Evolutionary conservation across 768 basidiomycete species (phyloP).

Genomic region (Panus rudis): DNA sequence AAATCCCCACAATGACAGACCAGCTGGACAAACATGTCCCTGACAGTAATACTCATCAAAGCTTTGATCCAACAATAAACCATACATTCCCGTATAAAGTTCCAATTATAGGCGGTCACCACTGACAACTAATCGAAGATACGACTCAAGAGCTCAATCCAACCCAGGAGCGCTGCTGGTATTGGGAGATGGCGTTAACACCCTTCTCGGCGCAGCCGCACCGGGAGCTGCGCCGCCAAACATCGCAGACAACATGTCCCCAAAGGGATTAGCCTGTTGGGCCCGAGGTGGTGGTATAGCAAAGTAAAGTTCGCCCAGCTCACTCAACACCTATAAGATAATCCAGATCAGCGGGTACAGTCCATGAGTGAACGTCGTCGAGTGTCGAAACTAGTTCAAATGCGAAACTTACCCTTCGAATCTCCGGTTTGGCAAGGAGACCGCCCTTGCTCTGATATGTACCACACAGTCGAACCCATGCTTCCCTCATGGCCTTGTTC

Average conservation of each 20-base stretch:
- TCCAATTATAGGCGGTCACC: neutral
- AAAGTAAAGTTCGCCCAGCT: slow-evolving; percentile 75
- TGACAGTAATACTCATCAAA: too few species aligned
- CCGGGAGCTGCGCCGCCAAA: slow-evolving; percentile 63
- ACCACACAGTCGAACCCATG: slow-evolving; percentile 79
- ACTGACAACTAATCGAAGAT: too few species aligned
- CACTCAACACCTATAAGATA: slow-evolving; percentile 47
- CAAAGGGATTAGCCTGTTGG: slow-evolving; percentile 72
- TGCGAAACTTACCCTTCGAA: slow-evolving; percentile 48
- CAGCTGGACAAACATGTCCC: too few species aligned
- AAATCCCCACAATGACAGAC: too few species aligned
- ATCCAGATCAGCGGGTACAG: neutral
- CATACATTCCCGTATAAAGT: neutral
- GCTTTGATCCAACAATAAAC: too few species aligned
- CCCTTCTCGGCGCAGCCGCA: slow-evolving; percentile 29
- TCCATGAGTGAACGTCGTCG: neutral
- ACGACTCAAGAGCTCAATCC: too few species aligned
- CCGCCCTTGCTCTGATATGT: slow-evolving; percentile 76
- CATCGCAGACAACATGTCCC: slow-evolving; percentile 83
- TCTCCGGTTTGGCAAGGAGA: slow-evolving; percentile 49
- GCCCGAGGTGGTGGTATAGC: slow-evolving; percentile 73
- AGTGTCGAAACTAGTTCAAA: neutral
- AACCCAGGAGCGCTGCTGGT: slow-evolving; percentile 36
- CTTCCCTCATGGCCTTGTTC: slow-evolving; percentile 69
- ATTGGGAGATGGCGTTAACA: slow-evolving; percentile 37